Evolutionary conservation across 176 grass and related monocot species (phyloP).

Genomic region (Zoysia japonica): DNA sequence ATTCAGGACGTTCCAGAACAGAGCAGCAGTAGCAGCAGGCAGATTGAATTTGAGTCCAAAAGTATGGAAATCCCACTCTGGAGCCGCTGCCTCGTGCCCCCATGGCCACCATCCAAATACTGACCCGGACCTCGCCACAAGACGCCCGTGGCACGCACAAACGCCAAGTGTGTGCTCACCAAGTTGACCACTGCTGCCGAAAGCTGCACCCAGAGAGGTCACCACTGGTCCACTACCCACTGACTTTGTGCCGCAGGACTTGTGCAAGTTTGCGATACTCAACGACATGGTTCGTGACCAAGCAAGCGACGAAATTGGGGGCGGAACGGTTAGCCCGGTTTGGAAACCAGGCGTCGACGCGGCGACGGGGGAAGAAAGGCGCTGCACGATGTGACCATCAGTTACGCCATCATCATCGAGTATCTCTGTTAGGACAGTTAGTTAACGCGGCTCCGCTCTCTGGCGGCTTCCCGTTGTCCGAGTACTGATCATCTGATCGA

Average conservation of each 20-base stretch:
- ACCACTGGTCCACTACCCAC: background rate
- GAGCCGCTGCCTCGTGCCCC: background rate
- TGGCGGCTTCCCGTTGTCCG: background rate
- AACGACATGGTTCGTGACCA: background rate
- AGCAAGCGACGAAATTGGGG: slow-evolving; percentile 24
- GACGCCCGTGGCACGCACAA: background rate
- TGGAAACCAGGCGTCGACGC: background rate
- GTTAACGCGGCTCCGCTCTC: background rate
- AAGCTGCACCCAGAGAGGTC: slow-evolving; percentile 2
- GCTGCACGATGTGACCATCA: background rate
- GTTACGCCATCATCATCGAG: background rate
- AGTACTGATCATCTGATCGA: too few species aligned
- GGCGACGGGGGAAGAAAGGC: background rate
- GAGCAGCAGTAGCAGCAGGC: too few species aligned
- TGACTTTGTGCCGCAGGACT: background rate
- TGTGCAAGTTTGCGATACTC: background rate
- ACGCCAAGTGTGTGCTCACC: background rate
- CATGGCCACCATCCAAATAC: background rate
- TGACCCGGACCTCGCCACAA: background rate
- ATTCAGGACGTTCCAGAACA: too few species aligned
- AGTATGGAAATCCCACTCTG: background rate
- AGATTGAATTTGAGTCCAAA: background rate
- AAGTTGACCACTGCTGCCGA: background rate
- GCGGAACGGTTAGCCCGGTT: background rate
- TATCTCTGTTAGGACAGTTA: background rate